Evolutionary conservation across 2,329 filamentous ascomycete genomes (phyloP), one percentile per base, ranked within the genome.

Genomic region (Colletotrichum tropicale): DNA sequence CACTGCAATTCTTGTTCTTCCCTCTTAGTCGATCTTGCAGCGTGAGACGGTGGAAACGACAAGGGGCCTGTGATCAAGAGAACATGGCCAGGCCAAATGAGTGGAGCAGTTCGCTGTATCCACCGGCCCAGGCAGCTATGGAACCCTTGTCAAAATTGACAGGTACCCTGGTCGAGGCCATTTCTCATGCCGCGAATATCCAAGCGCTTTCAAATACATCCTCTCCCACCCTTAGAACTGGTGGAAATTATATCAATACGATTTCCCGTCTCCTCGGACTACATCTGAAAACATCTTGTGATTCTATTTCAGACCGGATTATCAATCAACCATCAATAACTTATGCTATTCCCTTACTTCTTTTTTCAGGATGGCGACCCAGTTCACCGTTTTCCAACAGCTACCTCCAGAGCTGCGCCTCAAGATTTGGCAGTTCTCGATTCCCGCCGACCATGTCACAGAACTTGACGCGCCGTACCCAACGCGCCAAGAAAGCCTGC

Each of bases 251-350:
- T 12, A 43, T 43, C 18, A 43, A 12, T n/a, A n/a, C 3, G 0
- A n/a, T 3, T n/a, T 48, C 6, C 9, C 2, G 18, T 48, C 9
- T 48, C 38, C 38, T 48, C 38, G 5, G 3, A n/a, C 38, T n/a
- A 12, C 9, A 12, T n/a, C 10, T 12, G 18, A n/a, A 48, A n/a
- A 0, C 38, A n/a, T 48, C 3, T 12, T 10, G 5, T n/a, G 18
- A 3, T n/a, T 48, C n/a, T 1, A 7, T n/a, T 6, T n/a, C 18
- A 10, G 0, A n/a, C 9, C 38, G 18, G 16, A 18, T 1, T 3
- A 4, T 3, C 38, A 4, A 43, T 43, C 38, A n/a, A 43, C 6
- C 38, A 48, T 7, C 38, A 7, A 12, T 21, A 0, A 4, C 9
- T 48, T n/a, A 0, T n/a, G 38, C 18, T 1, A 10, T 48, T 10